These are phyloP conservation scores for Hericium alpestre DNA, from an alignment of 768 basidiomycete species.

Conservation along the genomic window DNA sequence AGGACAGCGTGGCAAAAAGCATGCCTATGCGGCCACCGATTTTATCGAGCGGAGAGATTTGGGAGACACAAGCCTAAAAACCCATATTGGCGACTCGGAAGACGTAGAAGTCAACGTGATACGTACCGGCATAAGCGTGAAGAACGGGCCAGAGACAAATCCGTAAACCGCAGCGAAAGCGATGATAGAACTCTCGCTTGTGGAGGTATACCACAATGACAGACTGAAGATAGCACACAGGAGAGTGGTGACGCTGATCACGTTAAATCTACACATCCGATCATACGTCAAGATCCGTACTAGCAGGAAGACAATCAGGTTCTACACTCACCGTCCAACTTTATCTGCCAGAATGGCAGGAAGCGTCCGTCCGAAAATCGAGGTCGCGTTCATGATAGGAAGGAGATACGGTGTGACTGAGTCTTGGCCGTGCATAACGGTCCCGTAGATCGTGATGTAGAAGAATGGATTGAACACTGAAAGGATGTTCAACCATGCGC, in stretches of 20 bases:
- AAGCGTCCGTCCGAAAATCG: constrained; percentile 19
- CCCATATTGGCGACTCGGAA: neutral
- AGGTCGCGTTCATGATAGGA: constrained; percentile 22
- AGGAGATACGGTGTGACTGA: constrained; percentile 19
- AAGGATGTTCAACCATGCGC: constrained; percentile 16
- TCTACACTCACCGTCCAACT: constrained; percentile 15
- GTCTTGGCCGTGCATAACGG: constrained; percentile 15
- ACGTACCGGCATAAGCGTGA: constrained; percentile 1
- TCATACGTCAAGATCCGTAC: neutral
- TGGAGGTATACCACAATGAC: constrained; percentile 21
- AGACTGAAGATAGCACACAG: constrained; percentile 17
- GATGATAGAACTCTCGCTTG: constrained; percentile 14
- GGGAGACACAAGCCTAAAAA: constrained; percentile 21
- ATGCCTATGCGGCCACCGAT: constrained; percentile 22
- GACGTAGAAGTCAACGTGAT: neutral
- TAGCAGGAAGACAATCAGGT: neutral
- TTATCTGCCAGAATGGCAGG: constrained; percentile 22
- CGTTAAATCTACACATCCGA: constrained; percentile 16
- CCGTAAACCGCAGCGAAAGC: constrained; percentile 23
- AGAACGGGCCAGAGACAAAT: constrained; percentile 17
- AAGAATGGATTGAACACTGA: constrained; percentile 23
- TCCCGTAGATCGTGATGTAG: constrained; percentile 23
- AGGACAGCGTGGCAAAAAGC: neutral
- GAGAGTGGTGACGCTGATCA: constrained; percentile 18
- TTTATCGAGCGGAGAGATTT: constrained; percentile 19